These are phyloP conservation scores for Scenedesmus sp. DNA, from an alignment of 163 green algal genomes.

Conservation along the genomic window DNA sequence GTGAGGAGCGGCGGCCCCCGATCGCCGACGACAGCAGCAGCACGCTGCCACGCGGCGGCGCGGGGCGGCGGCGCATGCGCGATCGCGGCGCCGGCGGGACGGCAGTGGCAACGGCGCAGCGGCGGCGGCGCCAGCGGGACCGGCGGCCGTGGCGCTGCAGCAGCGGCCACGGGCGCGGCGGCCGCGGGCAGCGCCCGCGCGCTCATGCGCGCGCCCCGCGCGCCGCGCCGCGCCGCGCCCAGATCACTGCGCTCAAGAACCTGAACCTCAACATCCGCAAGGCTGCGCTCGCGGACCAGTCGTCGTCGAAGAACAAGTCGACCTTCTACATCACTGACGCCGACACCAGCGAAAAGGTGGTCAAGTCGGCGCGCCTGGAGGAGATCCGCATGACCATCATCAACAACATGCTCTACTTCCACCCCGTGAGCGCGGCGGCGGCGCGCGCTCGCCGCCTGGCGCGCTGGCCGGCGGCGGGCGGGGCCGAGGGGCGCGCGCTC, in stretches of 20 bases:
- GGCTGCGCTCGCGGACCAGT: constrained; percentile 73
- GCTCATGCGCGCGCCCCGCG: too few species aligned
- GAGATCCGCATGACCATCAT: constrained; percentile 94
- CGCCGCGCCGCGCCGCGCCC: constrained; percentile 9
- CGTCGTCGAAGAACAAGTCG: constrained; percentile 55
- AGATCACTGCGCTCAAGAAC: constrained; percentile 88
- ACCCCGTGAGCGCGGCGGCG: constrained; percentile 51
- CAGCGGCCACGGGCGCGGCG: too few species aligned
- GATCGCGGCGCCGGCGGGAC: too few species aligned
- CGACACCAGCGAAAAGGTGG: constrained; percentile 81
- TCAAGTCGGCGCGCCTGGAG: constrained; percentile 83
- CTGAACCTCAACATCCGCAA: constrained; percentile 92
- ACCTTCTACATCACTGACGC: constrained; percentile 94
- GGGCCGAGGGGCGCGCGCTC: too few species aligned
- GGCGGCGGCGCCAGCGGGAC: too few species aligned
- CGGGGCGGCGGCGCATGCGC: too few species aligned
- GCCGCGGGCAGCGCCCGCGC: too few species aligned
- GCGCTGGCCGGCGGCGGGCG: too few species aligned
- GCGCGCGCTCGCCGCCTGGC: too few species aligned
- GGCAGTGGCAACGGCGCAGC: too few species aligned
- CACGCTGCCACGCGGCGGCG: too few species aligned
- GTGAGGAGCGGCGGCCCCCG: constrained; percentile 49
- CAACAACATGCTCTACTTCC: constrained; percentile 72
- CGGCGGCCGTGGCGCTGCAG: too few species aligned
- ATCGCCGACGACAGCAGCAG: neutral